Percentiles rank a stretch among this genome's conserved stretches.
Evolutionary conservation across 2,329 filamentous ascomycete species (phyloP).

Genomic region (Fusarium burgessii): DNA sequence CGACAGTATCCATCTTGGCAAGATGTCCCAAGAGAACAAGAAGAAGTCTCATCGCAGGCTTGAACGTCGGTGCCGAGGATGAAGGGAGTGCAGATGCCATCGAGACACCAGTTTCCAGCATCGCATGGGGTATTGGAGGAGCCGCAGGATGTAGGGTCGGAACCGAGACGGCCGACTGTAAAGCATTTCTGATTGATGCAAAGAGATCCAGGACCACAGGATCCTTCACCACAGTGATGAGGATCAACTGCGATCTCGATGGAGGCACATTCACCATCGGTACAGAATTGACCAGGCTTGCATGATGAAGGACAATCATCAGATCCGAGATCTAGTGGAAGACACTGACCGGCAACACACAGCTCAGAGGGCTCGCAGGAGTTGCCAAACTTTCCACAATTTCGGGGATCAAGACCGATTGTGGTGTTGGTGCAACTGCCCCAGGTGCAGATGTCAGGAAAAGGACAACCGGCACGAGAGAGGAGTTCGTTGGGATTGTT

Average conservation of each 20-base stretch:
- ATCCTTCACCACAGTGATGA: slow-evolving; percentile 7
- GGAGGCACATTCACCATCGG: slow-evolving; percentile 15
- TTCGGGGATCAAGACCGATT: slow-evolving; percentile 29
- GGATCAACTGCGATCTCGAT: slow-evolving; percentile 30
- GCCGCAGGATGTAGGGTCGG: slow-evolving; percentile 25
- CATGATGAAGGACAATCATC: background rate
- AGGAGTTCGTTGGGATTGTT: background rate
- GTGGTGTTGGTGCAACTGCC: slow-evolving; percentile 28
- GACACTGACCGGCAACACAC: slow-evolving; percentile 26
- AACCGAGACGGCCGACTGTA: slow-evolving; percentile 18
- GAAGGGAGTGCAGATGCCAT: slow-evolving; percentile 28
- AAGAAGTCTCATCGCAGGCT: slow-evolving; percentile 14
- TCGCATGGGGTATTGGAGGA: slow-evolving; percentile 13
- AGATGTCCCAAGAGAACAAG: slow-evolving; percentile 14
- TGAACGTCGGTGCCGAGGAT: slow-evolving; percentile 32
- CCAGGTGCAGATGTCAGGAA: slow-evolving; percentile 22
- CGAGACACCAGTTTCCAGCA: slow-evolving; percentile 38
- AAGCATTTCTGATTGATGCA: slow-evolving; percentile 32
- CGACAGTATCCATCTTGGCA: slow-evolving; percentile 24
- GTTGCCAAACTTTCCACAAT: slow-evolving; percentile 23
- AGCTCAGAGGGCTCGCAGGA: slow-evolving; percentile 24
- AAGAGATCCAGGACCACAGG: slow-evolving; percentile 21
- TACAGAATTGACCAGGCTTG: slow-evolving; percentile 28
- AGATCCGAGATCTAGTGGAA: slow-evolving; percentile 12
- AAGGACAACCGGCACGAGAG: slow-evolving; percentile 20